These are phyloP conservation scores for Chalciporus piperatus DNA, from an alignment of 768 basidiomycete species.

Conservation along the genomic window DNA sequence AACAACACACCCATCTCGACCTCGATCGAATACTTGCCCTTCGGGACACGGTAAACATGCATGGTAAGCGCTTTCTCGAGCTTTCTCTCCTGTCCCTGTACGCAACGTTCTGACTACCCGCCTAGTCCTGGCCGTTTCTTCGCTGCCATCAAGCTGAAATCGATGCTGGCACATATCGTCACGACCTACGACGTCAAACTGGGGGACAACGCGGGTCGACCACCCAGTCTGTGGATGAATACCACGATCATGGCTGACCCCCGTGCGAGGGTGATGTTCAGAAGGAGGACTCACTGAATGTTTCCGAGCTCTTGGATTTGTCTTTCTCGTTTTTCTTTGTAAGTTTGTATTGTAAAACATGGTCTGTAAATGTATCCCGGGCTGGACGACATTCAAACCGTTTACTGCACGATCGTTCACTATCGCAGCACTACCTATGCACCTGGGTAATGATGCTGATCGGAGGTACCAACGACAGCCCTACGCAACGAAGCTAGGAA, in stretches of 20 bases:
- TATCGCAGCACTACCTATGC: too few species aligned
- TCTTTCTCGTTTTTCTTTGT: too few species aligned
- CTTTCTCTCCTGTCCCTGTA: background rate
- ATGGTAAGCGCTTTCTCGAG: conserved; percentile 20
- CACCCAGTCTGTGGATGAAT: conserved; percentile 1
- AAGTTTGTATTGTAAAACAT: too few species aligned
- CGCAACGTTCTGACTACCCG: too few species aligned
- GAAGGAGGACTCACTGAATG: conserved; percentile 8
- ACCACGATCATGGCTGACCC: conserved; percentile 2
- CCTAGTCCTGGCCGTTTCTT: conserved; percentile 19
- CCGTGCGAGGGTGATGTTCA: conserved; percentile 9
- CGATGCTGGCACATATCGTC: conserved; percentile 17
- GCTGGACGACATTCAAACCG: too few species aligned
- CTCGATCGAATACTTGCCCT: conserved; percentile 32
- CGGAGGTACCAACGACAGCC: too few species aligned
- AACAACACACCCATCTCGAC: conserved; percentile 19
- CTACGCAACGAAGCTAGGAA: too few species aligned
- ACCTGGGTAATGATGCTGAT: too few species aligned
- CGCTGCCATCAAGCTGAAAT: conserved; percentile 3
- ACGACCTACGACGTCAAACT: conserved; percentile 18
- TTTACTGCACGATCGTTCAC: too few species aligned
- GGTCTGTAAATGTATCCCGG: too few species aligned
- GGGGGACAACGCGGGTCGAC: background rate
- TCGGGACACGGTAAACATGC: conserved; percentile 35
- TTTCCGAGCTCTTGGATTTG: too few species aligned